A percentile compares a stretch with the other conserved stretches of the same genome.
phyloP scores from a whole-genome alignment of 306 rosid genomes.

The Trichosanthes truncata region DNA sequence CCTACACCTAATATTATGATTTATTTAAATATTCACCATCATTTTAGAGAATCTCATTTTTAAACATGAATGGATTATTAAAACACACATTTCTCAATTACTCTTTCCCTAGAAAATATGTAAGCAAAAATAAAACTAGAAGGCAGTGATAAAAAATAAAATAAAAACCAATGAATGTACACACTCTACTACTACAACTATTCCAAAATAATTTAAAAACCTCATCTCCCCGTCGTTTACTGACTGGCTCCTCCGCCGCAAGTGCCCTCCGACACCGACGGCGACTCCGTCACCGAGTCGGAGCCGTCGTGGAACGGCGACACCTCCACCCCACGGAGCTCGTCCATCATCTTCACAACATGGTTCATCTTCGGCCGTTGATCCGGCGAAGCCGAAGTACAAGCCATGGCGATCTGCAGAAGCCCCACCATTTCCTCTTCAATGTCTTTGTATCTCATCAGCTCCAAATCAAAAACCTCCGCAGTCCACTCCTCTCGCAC shows the following conservation, averaged over 20 bases:
- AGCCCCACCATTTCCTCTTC: conserved; percentile 93
- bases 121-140: neutral
- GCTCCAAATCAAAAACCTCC: conserved; percentile 86
- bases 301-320: conserved; percentile 38
- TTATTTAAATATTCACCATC: neutral
- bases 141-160: neutral
- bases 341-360: conserved; percentile 72
- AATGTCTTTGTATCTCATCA: conserved; percentile 79
- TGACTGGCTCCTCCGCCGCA: conserved; percentile 11
- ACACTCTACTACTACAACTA: neutral
- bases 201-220: neutral
- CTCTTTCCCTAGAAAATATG: neutral
- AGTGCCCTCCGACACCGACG: conserved; percentile 52
- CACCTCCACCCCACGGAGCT: conserved; percentile 47
- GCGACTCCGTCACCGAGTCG: conserved; percentile 48
- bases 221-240: conserved; percentile 4
- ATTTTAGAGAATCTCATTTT: neutral
- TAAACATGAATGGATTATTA: neutral
- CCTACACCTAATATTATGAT: neutral
- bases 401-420: conserved; percentile 55
- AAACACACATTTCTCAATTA: neutral
- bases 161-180: neutral
- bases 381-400: conserved; percentile 43
- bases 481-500: conserved; percentile 94
- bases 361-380: conserved; percentile 79